Percentiles rank a stretch among this genome's conserved stretches.
Evolutionary conservation across 2,329 filamentous ascomycete genomes (phyloP).

Genomic region (Apiospora kogelbergensis): DNA sequence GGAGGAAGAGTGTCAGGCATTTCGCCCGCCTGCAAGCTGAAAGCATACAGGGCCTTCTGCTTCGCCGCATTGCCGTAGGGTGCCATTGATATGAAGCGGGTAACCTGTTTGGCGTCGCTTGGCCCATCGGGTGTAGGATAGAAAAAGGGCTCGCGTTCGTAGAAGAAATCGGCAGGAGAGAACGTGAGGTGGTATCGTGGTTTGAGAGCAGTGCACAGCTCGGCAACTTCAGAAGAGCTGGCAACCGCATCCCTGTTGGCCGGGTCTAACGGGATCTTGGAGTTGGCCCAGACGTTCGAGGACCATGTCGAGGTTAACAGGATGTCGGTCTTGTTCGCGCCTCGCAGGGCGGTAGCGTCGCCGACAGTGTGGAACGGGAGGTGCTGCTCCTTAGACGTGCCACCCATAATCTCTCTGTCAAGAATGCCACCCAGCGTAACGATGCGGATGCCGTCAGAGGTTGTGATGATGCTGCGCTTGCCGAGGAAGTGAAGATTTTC

Average conservation of each 20-base stretch:
- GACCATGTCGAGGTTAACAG: conserved; percentile 89
- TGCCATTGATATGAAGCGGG: conserved; percentile 88
- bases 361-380: conserved; percentile 75
- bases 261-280: conserved; percentile 59
- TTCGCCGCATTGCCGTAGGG: conserved; percentile 74
- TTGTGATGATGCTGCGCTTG: conserved; percentile 84
- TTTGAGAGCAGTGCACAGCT: conserved; percentile 75
- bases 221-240: conserved; percentile 68
- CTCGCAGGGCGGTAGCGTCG: conserved; percentile 74
- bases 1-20: conserved; percentile 59
- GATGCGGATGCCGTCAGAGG: conserved; percentile 83
- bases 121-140: conserved; percentile 52
- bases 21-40: conserved; percentile 67
- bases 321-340: conserved; percentile 80
- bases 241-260: conserved; percentile 50
- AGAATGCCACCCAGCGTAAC: conserved; percentile 79
- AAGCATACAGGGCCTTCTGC: conserved; percentile 79
- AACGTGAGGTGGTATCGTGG: conserved; percentile 89
- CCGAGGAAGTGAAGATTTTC: conserved; percentile 90
- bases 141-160: conserved; percentile 91
- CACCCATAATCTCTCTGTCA: conserved; percentile 59
- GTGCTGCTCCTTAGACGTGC: conserved; percentile 69
- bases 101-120: conserved; percentile 59
- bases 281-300: conserved; percentile 66
- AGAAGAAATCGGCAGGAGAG: conserved; percentile 67